Percentiles rank a stretch among this genome's conserved stretches.
phyloP scores from a whole-genome alignment of 495 filamentous ascomycete genomes.

The Xylaria castorea region DNA sequence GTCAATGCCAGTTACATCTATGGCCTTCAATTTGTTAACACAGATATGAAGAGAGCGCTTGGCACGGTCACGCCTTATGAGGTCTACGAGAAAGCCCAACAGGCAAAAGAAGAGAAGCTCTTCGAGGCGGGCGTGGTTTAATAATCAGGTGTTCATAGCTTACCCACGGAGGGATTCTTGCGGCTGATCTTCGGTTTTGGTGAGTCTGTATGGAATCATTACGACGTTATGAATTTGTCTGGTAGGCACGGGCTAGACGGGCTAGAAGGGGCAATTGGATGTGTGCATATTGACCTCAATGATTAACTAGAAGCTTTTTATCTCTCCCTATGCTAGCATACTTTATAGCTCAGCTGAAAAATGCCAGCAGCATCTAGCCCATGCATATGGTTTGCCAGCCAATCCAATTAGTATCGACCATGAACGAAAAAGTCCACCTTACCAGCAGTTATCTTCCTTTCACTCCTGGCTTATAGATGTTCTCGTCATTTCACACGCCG shows the following conservation, averaged over 20 bases:
- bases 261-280: background rate
- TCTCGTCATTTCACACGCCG: background rate
- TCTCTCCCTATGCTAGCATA: background rate
- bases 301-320: background rate
- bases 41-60: constrained; percentile 83
- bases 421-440: background rate
- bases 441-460: background rate
- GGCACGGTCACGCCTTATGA: constrained; percentile 85
- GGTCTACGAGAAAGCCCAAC: constrained; percentile 65
- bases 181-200: background rate
- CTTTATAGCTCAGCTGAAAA: background rate
- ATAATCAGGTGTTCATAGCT: background rate
- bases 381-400: background rate
- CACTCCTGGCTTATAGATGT: background rate
- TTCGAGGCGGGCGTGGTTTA: constrained; percentile 42
- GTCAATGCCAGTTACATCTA: constrained; percentile 96
- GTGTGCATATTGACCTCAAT: background rate
- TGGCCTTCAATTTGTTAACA: constrained; percentile 81
- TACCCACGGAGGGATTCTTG: background rate
- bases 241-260: background rate
- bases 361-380: background rate
- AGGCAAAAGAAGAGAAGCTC: constrained; percentile 51
- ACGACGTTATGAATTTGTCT: constrained; percentile 1
- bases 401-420: background rate
- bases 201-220: background rate